phyloP scores from a whole-genome alignment of 257 asterid genomes.

The Fraxinus anomala region DNA sequence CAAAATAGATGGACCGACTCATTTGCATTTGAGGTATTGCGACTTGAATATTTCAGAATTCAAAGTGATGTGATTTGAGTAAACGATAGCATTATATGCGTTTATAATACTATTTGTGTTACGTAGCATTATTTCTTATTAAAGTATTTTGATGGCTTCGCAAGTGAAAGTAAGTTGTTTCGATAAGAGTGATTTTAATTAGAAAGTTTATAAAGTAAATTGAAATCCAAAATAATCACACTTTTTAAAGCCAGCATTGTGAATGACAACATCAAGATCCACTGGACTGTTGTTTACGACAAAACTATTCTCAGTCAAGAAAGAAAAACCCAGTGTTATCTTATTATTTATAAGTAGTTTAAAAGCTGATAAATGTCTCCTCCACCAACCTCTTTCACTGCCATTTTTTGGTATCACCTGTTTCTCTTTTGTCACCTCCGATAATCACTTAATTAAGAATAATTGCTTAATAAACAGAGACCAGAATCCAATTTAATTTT shows the following conservation, averaged over 20 bases:
- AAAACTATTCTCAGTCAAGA: background rate
- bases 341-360: background rate
- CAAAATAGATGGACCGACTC: too few relatives aligned
- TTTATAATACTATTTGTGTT: too few relatives aligned
- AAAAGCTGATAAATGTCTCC: slow-evolving; percentile 35
- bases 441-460: slow-evolving; percentile 13
- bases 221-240: slow-evolving; percentile 29
- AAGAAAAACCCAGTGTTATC: background rate
- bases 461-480: background rate
- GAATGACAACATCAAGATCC: background rate
- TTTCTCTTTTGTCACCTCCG: slow-evolving; percentile 37
- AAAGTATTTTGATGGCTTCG: too few relatives aligned
- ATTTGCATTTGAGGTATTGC: too few relatives aligned
- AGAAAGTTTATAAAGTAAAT: background rate
- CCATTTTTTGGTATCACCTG: slow-evolving; percentile 24
- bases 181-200: background rate
- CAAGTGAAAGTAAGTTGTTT: background rate
- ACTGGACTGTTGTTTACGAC: background rate
- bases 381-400: slow-evolving; percentile 35
- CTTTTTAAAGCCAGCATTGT: background rate
- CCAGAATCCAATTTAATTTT: slow-evolving; percentile 22
- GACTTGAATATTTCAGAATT: too few relatives aligned
- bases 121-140: too few relatives aligned
- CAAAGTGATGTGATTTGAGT: too few relatives aligned
- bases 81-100: too few relatives aligned